Evolutionary conservation across 202 grass and related monocot species (phyloP).

Genomic region (Setaria viridis): DNA sequence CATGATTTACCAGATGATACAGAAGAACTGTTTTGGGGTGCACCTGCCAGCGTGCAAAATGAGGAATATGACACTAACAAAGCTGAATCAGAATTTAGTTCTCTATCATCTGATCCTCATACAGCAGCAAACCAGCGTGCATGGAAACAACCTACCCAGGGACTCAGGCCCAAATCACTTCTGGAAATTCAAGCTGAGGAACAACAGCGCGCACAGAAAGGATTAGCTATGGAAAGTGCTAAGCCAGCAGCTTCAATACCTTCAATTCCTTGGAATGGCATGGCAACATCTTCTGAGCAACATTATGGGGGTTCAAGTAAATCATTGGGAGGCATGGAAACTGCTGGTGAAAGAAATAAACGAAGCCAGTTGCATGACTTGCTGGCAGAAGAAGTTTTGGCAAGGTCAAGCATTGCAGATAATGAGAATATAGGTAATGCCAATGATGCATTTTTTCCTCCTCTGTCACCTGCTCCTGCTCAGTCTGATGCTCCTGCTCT

Average conservation of each 20-base stretch:
- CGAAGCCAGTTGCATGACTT: slow-evolving; percentile 83
- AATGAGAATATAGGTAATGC: slow-evolving; percentile 49
- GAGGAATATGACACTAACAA: slow-evolving; percentile 54
- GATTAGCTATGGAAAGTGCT: slow-evolving; percentile 41
- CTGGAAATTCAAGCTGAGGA: slow-evolving; percentile 98
- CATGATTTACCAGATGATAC: slow-evolving; percentile 53
- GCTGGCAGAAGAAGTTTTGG: slow-evolving; percentile 86
- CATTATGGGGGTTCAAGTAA: slow-evolving; percentile 50
- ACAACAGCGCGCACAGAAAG: slow-evolving; percentile 72
- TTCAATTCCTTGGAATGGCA: slow-evolving; percentile 67
- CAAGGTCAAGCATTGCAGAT: slow-evolving; percentile 61
- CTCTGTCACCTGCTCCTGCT: slow-evolving; percentile 41
- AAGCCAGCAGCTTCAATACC: slow-evolving; percentile 44
- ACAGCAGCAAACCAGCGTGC: slow-evolving; percentile 48
- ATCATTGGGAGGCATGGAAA: slow-evolving; percentile 50
- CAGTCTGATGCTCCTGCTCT: slow-evolving; percentile 56
- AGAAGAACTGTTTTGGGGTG: slow-evolving; percentile 58
- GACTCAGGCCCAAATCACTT: slow-evolving; percentile 82
- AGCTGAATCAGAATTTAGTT: slow-evolving; percentile 56
- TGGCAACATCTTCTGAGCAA: slow-evolving; percentile 56
- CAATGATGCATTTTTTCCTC: slow-evolving; percentile 54
- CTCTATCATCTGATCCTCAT: slow-evolving; percentile 43
- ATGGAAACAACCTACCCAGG: slow-evolving; percentile 87
- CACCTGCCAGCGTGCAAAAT: slow-evolving; percentile 39
- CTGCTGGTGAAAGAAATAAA: slow-evolving; percentile 64